These are phyloP conservation scores for Boletus barrowsii DNA, from an alignment of 768 basidiomycete genomes.

Conservation along the genomic window DNA sequence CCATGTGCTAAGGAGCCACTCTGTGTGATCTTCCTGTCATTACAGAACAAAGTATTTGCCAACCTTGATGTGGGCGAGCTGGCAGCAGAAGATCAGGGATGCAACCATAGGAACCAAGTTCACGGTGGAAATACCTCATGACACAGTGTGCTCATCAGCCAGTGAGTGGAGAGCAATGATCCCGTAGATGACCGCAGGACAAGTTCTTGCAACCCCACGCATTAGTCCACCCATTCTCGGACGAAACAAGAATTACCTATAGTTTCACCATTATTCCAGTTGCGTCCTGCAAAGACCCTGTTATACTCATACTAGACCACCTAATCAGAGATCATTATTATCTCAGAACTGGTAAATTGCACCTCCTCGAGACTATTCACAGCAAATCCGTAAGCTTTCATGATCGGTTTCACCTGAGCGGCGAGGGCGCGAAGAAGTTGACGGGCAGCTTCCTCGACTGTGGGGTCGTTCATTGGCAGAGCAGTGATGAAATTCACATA, in stretches of 20 bases:
- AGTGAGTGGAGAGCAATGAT: constrained; percentile 57
- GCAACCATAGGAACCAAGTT: constrained; percentile 12
- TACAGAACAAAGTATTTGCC: not conserved
- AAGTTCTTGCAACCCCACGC: constrained; percentile 49
- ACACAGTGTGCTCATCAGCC: constrained; percentile 75
- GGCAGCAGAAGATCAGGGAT: constrained; percentile 7
- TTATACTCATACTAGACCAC: constrained; percentile 69
- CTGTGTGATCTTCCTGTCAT: not conserved
- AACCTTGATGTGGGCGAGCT: constrained; percentile 86
- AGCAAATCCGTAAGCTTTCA: constrained; percentile 73
- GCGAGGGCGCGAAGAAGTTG: constrained; percentile 76
- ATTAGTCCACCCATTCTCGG: not conserved
- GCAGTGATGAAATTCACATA: constrained; percentile 73
- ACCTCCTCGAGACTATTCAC: constrained; percentile 86
- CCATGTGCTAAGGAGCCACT: constrained; percentile 56
- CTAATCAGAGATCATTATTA: not conserved
- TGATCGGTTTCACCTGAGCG: constrained; percentile 78
- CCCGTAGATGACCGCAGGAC: constrained; percentile 66
- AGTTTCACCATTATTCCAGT: constrained; percentile 83
- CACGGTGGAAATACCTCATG: constrained; percentile 58
- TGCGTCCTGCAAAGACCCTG: constrained; percentile 73
- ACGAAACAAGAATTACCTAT: constrained; percentile 46
- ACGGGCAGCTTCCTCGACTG: constrained; percentile 58
- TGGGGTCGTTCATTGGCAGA: constrained; percentile 41
- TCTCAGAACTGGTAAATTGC: constrained; percentile 2